A percentile compares a stretch with the other conserved stretches of the same genome.
phyloP scores from a whole-genome alignment of 306 rosid genomes.

The Herpetospermum pedunculosum region DNA sequence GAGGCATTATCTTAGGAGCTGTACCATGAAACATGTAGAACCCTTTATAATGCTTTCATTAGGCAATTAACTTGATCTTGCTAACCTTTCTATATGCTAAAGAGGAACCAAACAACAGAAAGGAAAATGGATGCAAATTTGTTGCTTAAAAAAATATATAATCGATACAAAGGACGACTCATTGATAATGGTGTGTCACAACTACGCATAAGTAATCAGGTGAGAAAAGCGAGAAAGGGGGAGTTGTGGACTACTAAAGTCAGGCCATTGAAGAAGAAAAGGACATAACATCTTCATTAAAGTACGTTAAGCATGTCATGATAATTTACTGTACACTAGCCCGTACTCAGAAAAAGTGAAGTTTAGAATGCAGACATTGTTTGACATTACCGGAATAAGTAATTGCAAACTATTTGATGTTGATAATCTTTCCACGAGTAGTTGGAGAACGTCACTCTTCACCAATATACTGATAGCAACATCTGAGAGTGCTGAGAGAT shows the following conservation, averaged over 20 bases:
- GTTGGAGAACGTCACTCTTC: slow-evolving; percentile 68
- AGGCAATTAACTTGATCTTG: not conserved
- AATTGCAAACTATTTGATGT: slow-evolving; percentile 68
- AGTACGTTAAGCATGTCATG: not conserved
- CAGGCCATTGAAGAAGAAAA: not conserved
- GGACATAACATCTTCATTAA: not conserved
- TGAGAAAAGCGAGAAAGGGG: not conserved
- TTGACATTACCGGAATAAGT: slow-evolving; percentile 64
- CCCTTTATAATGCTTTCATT: not conserved
- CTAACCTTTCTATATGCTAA: not conserved
- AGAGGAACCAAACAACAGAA: not conserved
- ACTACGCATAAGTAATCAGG: not conserved
- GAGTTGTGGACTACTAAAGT: not conserved
- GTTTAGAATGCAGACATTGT: not conserved
- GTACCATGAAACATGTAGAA: not conserved
- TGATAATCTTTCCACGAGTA: slow-evolving; percentile 71
- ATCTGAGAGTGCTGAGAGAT: slow-evolving; percentile 89
- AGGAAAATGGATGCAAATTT: not conserved
- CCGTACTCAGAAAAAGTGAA: slow-evolving; percentile 1
- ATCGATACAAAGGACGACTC: not conserved
- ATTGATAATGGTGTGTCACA: not conserved
- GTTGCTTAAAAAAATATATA: not conserved
- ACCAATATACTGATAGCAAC: slow-evolving; percentile 56
- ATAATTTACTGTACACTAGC: not conserved
- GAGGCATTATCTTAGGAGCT: not conserved